Percentiles rank a stretch among this genome's conserved stretches.
phyloP scores from a whole-genome alignment of 345 rosid genomes.

The Eucalyptus decipiens region DNA sequence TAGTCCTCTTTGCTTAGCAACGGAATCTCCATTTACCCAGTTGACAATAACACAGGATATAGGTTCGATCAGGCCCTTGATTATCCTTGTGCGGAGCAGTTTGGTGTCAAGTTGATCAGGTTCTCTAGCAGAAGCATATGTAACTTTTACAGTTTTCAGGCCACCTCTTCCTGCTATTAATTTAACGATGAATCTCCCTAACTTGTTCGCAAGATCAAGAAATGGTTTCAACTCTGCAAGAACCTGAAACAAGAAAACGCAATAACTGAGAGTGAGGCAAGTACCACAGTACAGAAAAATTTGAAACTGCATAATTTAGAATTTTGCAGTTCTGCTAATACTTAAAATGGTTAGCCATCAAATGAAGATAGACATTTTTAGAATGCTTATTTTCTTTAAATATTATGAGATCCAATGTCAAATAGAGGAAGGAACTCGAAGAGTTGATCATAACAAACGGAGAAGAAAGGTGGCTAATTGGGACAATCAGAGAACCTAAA shows the following conservation, averaged over 20 bases:
- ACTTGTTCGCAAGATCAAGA: constrained; percentile 60
- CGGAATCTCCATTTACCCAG: constrained; percentile 65
- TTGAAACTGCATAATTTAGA: neutral
- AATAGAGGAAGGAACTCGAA: neutral
- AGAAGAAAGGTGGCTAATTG: neutral
- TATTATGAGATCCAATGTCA: neutral
- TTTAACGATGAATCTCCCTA: constrained; percentile 73
- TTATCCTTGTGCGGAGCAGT: constrained; percentile 75
- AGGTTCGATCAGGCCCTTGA: constrained; percentile 71
- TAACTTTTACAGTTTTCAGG: constrained; percentile 58
- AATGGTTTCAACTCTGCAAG: constrained; percentile 72
- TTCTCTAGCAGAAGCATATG: constrained; percentile 67
- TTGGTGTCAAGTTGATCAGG: constrained; percentile 83
- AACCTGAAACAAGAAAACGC: constrained; percentile 26
- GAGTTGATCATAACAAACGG: neutral
- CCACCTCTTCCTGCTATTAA: constrained; percentile 81
- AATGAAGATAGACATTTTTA: neutral
- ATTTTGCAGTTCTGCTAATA: neutral
- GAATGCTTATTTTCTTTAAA: neutral
- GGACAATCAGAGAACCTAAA: neutral
- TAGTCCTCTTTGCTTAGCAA: constrained; percentile 74
- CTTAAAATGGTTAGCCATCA: neutral
- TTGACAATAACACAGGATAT: constrained; percentile 62
- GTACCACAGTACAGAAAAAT: neutral
- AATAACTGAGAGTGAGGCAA: neutral